A percentile compares a stretch with the other conserved stretches of the same genome.
Evolutionary conservation across 495 filamentous ascomycete species (phyloP).

Genomic region (Penicillium lagena): DNA sequence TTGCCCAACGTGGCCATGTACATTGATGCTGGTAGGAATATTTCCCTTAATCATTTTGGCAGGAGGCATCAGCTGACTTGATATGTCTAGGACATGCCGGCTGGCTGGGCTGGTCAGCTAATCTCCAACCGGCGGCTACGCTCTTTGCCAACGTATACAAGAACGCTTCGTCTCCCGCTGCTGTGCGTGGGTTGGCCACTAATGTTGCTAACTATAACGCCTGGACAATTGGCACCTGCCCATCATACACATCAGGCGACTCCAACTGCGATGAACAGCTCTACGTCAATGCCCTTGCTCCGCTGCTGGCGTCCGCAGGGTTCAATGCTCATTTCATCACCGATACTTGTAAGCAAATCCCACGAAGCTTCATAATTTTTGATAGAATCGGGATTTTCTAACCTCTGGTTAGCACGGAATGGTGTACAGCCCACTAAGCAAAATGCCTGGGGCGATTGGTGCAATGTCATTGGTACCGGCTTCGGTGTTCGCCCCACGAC

Average conservation of each 20-base stretch:
- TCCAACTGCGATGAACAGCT: constrained; percentile 61
- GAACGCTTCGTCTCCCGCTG: constrained; percentile 53
- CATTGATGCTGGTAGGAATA: constrained; percentile 58
- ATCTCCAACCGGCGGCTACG: constrained; percentile 64
- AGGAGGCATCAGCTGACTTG: not conserved
- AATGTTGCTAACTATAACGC: constrained; percentile 78
- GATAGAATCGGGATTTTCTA: not conserved
- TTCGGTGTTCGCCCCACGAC: constrained; percentile 66
- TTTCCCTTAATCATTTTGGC: not conserved
- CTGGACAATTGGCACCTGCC: constrained; percentile 41
- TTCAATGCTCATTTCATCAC: constrained; percentile 71
- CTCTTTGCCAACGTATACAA: constrained; percentile 64
- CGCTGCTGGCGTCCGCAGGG: constrained; percentile 52
- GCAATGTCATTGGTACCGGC: constrained; percentile 69
- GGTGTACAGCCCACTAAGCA: constrained; percentile 60
- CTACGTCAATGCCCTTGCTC: constrained; percentile 62
- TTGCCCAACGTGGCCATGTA: constrained; percentile 79
- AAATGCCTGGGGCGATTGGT: constrained; percentile 74
- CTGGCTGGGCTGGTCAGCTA: constrained; percentile 79
- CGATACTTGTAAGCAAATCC: constrained; percentile 41
- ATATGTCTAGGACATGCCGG: constrained; percentile 39
- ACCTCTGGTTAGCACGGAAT: constrained; percentile 44
- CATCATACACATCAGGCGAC: constrained; percentile 37
- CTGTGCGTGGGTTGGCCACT: constrained; percentile 67
- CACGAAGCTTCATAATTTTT: not conserved